Evolutionary conservation across 2,329 filamentous ascomycete genomes (phyloP).

Genomic region (Torrubiellomyces zombiae): DNA sequence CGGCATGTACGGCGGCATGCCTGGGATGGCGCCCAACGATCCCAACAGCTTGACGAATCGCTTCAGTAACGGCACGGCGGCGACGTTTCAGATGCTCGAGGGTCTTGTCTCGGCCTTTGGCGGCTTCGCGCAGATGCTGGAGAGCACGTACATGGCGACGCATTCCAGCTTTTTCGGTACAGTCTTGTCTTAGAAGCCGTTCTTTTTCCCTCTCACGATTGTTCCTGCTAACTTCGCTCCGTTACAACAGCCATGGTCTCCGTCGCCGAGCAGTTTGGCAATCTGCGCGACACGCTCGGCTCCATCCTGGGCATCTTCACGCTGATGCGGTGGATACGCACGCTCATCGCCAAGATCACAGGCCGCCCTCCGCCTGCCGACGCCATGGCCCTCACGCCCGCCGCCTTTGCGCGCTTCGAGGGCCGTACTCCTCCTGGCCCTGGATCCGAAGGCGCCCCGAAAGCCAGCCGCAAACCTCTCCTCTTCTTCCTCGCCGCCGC

Average conservation of each 20-base stretch:
- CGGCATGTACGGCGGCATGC: constrained; percentile 18
- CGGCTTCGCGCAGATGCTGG: constrained; percentile 96
- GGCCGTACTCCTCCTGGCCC: constrained; percentile 44
- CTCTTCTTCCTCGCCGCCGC: constrained; percentile 90
- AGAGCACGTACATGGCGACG: constrained; percentile 99
- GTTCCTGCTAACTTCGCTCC: constrained; percentile 3
- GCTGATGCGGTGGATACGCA: constrained; percentile 85
- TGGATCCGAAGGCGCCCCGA: constrained; percentile 47
- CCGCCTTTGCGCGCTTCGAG: constrained; percentile 80
- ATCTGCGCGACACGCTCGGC: constrained; percentile 80
- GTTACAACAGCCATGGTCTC: constrained; percentile 69
- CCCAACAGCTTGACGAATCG: constrained; percentile 88
- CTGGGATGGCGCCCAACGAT: constrained; percentile 50
- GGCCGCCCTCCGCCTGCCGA: constrained; percentile 81
- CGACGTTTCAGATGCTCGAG: constrained; percentile 97
- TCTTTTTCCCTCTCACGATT: neutral
- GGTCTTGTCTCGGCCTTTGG: constrained; percentile 93
- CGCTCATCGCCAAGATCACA: constrained; percentile 78
- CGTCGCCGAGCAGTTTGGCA: constrained; percentile 92
- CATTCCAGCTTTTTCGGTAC: constrained; percentile 96
- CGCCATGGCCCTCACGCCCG: constrained; percentile 71
- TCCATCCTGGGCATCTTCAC: constrained; percentile 93
- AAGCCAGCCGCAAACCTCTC: constrained; percentile 85
- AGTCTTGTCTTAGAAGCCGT: constrained; percentile 11
- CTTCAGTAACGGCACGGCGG: constrained; percentile 86